Evolutionary conservation across 2,329 filamentous ascomycete genomes (phyloP).

Genomic region (Venturiaceae sp.): DNA sequence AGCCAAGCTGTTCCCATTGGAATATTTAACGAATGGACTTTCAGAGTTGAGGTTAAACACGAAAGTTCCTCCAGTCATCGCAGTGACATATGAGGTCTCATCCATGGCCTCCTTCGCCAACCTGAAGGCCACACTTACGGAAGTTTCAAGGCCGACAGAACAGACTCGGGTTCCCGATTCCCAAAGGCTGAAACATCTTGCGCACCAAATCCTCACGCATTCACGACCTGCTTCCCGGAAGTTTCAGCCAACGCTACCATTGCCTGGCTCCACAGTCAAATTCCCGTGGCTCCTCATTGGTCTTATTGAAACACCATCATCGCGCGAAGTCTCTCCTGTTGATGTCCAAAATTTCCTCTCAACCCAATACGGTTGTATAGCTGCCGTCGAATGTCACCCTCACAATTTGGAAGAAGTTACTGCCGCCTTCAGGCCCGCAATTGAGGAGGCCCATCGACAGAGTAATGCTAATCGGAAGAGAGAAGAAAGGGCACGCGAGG

Average conservation of each 20-base stretch:
- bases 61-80: not conserved
- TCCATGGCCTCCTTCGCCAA: not conserved
- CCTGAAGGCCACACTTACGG: not conserved
- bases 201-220: not conserved
- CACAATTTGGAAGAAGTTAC: not conserved
- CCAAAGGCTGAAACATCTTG: not conserved
- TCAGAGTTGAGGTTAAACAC: not conserved
- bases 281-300: not conserved
- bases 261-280: not conserved
- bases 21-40: not conserved
- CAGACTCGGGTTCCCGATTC: not conserved
- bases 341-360: not conserved
- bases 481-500: not conserved
- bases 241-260: not conserved
- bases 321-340: not conserved
- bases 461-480: not conserved
- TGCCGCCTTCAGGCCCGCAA: not conserved
- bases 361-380: not conserved
- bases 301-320: not conserved
- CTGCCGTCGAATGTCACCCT: not conserved
- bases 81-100: not conserved
- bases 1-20: not conserved
- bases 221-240: not conserved
- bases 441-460: not conserved
- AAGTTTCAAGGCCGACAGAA: not conserved